Base-by-base conservation (phyloP, 768 basidiomycete species). In the Xanthoconium stramineum region DNA sequence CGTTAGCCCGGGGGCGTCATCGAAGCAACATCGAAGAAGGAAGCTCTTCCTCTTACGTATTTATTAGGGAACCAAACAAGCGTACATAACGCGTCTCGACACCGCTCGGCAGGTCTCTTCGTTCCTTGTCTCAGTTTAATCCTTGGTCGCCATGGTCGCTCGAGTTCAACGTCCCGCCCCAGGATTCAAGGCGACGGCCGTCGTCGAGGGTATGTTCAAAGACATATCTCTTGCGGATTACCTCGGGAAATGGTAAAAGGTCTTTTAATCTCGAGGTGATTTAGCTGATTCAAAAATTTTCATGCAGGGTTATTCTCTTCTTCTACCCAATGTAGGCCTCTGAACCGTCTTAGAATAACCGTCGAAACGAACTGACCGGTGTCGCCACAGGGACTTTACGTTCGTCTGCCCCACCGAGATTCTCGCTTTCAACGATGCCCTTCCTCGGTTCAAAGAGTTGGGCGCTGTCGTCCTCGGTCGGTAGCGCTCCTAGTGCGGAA, bases 401-500 rank as follows among this genome's bases (percentile, higher is more conserved):
- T 91, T 90, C 62, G 89, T 91, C 64, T 95, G 92, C 75, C 92
- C 92, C n/a, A 94, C 93, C 55, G 94, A 96, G 74, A 95, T 97
- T 68, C 82, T 95, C 46, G 94, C 94, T 2, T 97, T 94, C 81
- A 94, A 96, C 72, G 90, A 92, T 58, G 87, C 91, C 10, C 82
- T 96, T 33, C 69, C 83, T 50, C 78, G 81, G 58, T 94, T 96
- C 78, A 78, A 83, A 52, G 80, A 79, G 51, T 76, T 94, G 59
- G 83, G 86, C 69, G 85, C 91, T 29, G 78, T 77, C 38, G 86
- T 96, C 43, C 82, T 96, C 59, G 90, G 91, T 91, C 48, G 17
- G 82, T 63, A 1, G 28, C 5, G 6, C 5, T 28, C 13, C 39
- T 14, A 3, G 24, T 3, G 0, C 9, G 5, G 7, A n/a, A 1